Evolutionary conservation across 805 yeast species (phyloP), one percentile per base, ranked within the genome.

Genomic region (Wickerhamiella kurtzmanii): DNA sequence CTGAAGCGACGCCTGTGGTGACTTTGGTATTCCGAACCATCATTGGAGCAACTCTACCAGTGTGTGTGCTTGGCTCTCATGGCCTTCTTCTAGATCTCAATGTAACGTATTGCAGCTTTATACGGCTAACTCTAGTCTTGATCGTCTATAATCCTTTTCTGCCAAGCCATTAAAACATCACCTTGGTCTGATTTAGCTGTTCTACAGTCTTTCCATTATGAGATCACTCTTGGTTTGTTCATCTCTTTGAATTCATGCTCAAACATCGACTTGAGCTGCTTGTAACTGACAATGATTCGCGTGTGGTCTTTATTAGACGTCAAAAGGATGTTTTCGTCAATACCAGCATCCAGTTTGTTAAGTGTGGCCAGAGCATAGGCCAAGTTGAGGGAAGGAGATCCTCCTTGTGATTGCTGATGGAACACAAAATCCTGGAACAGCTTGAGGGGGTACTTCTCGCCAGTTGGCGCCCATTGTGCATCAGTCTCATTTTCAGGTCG

Each of bases 301-400:
- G 77, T 80, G 67, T 79, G 80, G 60, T 86, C 95, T 61, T 88
- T 95, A 9, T 81, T 75, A 4, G 92, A 80, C 1, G 86, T 85
- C 45, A 92, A 71, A 60, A 88, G 67, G 15, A 92, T 64, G 54
- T 76, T 78, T 64, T 92, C 98, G 44, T 84, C 87, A 32, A 81
- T 73, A 1, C 96, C 97, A 4, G 89, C 94, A 60, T 92, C 98
- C 53, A 92, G 68, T 64, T 89, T 92, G 65, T 89, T 89, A 57
- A 92, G 67, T 56, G 82, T 76, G 44, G 76, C 69, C 50, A 92
- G 66, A 4, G 87, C 88, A 61, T 86, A 86, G 0, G 87, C 79
- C 55, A 92, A 68, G 63, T 92, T 96, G 48, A 86, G 66, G 1
- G 79, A 75, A 2, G 95, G 87, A 56, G 73, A 73, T 13, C 95